phyloP scores from a whole-genome alignment of 371 early-diverging fungal species.

The Rhizopus delemar region DNA sequence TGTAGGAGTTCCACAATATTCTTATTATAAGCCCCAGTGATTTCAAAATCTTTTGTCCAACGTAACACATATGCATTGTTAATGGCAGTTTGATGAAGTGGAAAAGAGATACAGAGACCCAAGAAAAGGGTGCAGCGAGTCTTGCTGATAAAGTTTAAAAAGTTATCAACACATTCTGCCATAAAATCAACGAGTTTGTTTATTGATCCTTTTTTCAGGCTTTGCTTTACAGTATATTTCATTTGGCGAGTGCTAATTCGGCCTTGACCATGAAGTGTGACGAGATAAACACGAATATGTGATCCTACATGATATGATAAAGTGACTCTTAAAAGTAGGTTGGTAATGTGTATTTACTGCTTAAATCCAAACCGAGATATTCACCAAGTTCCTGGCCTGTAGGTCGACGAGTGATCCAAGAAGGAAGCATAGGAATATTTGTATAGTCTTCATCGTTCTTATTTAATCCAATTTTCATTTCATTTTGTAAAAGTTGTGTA shows the following conservation, averaged over 20 bases:
- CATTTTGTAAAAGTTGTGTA: conserved; percentile 46
- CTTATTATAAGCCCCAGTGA: conserved; percentile 73
- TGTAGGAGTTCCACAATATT: conserved; percentile 85
- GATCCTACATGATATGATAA: conserved; percentile 41
- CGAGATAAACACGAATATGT: conserved; percentile 84
- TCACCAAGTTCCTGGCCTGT: conserved; percentile 83
- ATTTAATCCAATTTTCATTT: conserved; percentile 71
- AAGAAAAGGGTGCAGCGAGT: conserved; percentile 38
- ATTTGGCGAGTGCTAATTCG: conserved; percentile 65
- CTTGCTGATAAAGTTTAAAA: conserved; percentile 62
- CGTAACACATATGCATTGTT: conserved; percentile 72
- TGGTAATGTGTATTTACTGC: conserved; percentile 55
- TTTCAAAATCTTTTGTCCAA: conserved; percentile 93
- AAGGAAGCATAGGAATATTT: conserved; percentile 70
- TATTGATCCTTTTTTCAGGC: conserved; percentile 62
- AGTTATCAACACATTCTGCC: conserved; percentile 79
- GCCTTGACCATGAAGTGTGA: conserved; percentile 75
- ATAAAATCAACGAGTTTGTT: conserved; percentile 72
- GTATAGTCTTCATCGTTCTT: conserved; percentile 31
- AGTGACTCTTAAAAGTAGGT: neutral
- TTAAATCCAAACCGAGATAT: conserved; percentile 89
- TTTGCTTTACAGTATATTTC: conserved; percentile 79
- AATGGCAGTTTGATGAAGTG: conserved; percentile 79
- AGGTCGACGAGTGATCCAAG: conserved; percentile 58
- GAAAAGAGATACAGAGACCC: conserved; percentile 93